Evolutionary conservation across 2,329 filamentous ascomycete genomes (phyloP).

Genomic region (Diaporthe velutina): DNA sequence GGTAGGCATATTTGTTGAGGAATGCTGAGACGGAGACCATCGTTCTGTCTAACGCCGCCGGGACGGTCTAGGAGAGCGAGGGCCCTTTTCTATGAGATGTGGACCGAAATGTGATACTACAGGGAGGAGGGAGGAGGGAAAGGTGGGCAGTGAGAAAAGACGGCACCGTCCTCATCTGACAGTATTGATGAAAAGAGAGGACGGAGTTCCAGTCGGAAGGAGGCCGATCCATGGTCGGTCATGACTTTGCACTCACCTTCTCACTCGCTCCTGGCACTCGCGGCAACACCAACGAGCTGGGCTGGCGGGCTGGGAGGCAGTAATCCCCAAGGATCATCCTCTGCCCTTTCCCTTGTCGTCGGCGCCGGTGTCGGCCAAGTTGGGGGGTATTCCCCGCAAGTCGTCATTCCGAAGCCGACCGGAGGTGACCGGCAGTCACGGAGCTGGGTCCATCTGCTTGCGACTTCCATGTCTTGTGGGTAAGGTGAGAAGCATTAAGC

Average conservation of each 20-base stretch:
- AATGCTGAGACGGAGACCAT: conserved; percentile 37
- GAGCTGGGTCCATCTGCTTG: background rate
- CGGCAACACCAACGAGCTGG: background rate
- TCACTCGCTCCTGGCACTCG: background rate
- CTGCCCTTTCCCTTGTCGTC: conserved; percentile 18
- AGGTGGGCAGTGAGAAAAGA: background rate
- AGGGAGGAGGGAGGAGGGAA: background rate
- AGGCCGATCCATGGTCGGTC: conserved; percentile 6
- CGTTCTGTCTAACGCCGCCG: background rate
- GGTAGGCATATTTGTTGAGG: conserved; percentile 46
- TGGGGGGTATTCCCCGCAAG: conserved; percentile 16
- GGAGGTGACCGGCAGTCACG: conserved; percentile 8
- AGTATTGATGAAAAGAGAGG: background rate
- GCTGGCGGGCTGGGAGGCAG: background rate
- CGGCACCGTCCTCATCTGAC: background rate
- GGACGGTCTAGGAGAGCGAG: background rate
- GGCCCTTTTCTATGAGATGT: background rate
- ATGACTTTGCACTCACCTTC: background rate
- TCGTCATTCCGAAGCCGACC: conserved; percentile 17
- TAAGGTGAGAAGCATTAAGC: background rate
- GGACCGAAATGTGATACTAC: no score
- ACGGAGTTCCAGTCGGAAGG: background rate
- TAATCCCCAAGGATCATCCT: background rate
- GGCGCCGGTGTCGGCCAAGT: conserved; percentile 29
- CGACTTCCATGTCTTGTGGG: conserved; percentile 11